These are phyloP conservation scores for Cercospora nicotianae DNA, from an alignment of 2,329 filamentous ascomycete species.

Conservation along the genomic window DNA sequence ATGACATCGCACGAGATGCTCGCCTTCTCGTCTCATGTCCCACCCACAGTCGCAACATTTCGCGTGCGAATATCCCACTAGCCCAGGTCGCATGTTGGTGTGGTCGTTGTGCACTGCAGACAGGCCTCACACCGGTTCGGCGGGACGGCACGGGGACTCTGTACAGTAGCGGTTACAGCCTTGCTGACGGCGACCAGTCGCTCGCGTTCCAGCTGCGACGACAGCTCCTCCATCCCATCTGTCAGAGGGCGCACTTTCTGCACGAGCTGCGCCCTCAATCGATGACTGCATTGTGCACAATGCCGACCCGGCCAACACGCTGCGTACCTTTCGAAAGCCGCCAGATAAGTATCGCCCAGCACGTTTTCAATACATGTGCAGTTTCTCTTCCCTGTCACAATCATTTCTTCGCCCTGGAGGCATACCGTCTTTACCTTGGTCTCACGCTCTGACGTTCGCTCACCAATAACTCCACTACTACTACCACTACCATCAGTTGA, in stretches of 20 bases:
- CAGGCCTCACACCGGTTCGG: conserved; percentile 8
- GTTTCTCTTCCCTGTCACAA: neutral
- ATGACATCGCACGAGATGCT: neutral
- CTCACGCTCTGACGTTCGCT: neutral
- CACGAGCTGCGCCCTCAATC: conserved; percentile 1
- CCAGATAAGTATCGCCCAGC: neutral
- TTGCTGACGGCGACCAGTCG: conserved; percentile 4
- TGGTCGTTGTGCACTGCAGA: neutral
- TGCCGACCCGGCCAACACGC: neutral
- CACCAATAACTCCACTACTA: neutral
- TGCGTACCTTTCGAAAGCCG: neutral
- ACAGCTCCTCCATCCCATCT: neutral
- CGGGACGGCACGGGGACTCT: conserved; percentile 6
- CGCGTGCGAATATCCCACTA: neutral
- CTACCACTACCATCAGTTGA: neutral
- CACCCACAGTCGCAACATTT: neutral
- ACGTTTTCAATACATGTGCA: neutral
- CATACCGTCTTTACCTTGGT: conserved; percentile 7
- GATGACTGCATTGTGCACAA: conserved; percentile 3
- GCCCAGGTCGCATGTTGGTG: neutral
- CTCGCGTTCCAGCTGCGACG: neutral
- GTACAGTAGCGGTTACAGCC: conserved; percentile 3
- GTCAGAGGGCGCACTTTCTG: neutral
- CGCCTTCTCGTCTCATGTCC: neutral
- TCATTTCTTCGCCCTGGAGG: neutral